phyloP scores from a whole-genome alignment of 2,329 filamentous ascomycete genomes.

The Ophiostoma perfectum region DNA sequence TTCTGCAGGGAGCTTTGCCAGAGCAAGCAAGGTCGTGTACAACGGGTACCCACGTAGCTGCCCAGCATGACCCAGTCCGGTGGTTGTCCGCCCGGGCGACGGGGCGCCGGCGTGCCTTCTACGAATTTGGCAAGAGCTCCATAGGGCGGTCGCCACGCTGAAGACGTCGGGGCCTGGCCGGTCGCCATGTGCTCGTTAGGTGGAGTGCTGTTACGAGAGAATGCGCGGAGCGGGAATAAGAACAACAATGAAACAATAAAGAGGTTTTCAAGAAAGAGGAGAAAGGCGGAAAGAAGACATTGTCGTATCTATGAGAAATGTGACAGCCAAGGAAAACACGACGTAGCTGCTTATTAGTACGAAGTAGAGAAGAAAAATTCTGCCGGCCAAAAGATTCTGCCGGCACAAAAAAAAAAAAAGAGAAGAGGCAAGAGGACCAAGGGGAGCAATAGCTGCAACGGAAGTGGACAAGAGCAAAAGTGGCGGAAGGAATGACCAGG shows the following conservation, averaged over 20 bases:
- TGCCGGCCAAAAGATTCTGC: conserved; percentile 14
- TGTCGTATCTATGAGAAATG: neutral
- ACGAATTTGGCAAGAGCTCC: neutral
- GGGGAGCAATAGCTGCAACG: conserved; percentile 2
- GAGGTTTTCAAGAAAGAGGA: too few species aligned
- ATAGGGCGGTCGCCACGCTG: conserved; percentile 8
- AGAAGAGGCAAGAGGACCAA: neutral
- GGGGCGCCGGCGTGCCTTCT: neutral
- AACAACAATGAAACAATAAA: neutral
- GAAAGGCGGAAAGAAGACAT: neutral
- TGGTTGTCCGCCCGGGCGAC: conserved; percentile 11
- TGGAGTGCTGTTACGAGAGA: neutral
- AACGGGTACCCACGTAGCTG: neutral
- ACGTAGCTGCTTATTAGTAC: neutral
- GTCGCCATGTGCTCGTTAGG: too few species aligned
- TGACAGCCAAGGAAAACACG: neutral
- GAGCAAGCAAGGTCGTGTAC: neutral
- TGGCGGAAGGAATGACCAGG: conserved; percentile 15
- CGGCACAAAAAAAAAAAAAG: conserved; percentile 8
- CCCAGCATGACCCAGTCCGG: neutral
- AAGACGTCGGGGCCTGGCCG: neutral
- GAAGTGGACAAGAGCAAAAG: conserved; percentile 13
- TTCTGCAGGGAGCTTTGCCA: conserved; percentile 4
- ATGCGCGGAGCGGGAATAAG: neutral
- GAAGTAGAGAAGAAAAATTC: neutral